These are phyloP conservation scores for Cornus kousa DNA, from an alignment of 148 eudicot genomes.

Conservation along the genomic window DNA sequence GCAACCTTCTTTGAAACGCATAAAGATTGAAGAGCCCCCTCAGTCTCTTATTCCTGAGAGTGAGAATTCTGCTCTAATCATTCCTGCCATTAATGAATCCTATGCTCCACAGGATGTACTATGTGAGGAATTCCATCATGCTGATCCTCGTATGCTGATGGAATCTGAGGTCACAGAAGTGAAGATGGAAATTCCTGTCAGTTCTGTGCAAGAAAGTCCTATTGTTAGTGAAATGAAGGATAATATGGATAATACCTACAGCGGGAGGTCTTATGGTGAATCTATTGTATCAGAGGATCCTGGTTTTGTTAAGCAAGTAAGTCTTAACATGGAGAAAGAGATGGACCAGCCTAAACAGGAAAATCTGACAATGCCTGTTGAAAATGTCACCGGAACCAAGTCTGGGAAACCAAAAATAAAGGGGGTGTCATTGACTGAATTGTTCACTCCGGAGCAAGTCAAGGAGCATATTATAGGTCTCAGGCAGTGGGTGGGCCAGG, in stretches of 20 bases:
- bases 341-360: constrained; percentile 45
- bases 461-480: constrained; percentile 85
- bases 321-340: constrained; percentile 49
- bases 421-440: constrained; percentile 89
- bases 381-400: constrained; percentile 54
- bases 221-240: constrained; percentile 34
- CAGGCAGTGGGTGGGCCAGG: constrained; percentile 99
- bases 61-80: constrained; percentile 33
- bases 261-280: constrained; percentile 40
- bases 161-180: constrained; percentile 56
- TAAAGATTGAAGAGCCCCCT: constrained; percentile 59
- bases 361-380: constrained; percentile 39
- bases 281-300: constrained; percentile 27
- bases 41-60: constrained; percentile 34
- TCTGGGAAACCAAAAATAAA: constrained; percentile 88
- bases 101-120: constrained; percentile 28
- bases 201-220: constrained; percentile 29
- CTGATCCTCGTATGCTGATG: constrained; percentile 30
- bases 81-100: constrained; percentile 27
- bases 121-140: constrained; percentile 34
- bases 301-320: constrained; percentile 37
- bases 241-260: constrained; percentile 25
- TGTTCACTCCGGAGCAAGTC: constrained; percentile 94
- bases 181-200: constrained; percentile 39
- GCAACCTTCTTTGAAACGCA: constrained; percentile 60